phyloP scores from a whole-genome alignment of 2,329 filamentous ascomycete species.

The Diaporthe eres region DNA sequence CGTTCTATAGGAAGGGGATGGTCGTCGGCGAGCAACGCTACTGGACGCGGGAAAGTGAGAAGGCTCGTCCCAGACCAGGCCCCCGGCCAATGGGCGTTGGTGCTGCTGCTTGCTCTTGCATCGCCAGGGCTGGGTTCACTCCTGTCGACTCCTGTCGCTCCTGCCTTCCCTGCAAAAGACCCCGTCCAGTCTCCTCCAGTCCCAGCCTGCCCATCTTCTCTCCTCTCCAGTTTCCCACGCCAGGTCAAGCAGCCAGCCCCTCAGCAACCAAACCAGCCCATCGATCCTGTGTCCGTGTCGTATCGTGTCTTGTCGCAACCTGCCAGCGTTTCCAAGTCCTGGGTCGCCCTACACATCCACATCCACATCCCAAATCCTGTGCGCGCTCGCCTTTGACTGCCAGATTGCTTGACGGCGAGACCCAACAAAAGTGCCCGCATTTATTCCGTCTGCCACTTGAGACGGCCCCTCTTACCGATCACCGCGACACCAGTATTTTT shows the following conservation, averaged over 20 bases:
- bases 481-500: constrained; percentile 33
- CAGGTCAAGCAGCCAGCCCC: neutral
- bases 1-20: constrained; percentile 16
- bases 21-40: constrained; percentile 26
- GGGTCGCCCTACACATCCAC: neutral
- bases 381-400: neutral
- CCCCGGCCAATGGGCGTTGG: constrained; percentile 33
- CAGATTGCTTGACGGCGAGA: constrained; percentile 3
- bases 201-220: constrained; percentile 19
- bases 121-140: constrained; percentile 19
- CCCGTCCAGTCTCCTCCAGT: neutral
- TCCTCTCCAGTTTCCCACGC: neutral
- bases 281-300: neutral
- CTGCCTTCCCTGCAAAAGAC: constrained; percentile 30
- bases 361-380: constrained; percentile 2
- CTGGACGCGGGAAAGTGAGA: constrained; percentile 28
- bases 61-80: constrained; percentile 26
- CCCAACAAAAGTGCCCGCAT: constrained; percentile 25
- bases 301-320: constrained; percentile 23
- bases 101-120: constrained; percentile 3
- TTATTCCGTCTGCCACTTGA: constrained; percentile 25
- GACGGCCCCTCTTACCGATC: constrained; percentile 40
- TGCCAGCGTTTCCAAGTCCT: constrained; percentile 5
- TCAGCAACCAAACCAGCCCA: neutral
- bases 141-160: constrained; percentile 6